Base-by-base conservation (phyloP, 108 stramenopile genomes). In the Conticribra guillardii region DNA sequence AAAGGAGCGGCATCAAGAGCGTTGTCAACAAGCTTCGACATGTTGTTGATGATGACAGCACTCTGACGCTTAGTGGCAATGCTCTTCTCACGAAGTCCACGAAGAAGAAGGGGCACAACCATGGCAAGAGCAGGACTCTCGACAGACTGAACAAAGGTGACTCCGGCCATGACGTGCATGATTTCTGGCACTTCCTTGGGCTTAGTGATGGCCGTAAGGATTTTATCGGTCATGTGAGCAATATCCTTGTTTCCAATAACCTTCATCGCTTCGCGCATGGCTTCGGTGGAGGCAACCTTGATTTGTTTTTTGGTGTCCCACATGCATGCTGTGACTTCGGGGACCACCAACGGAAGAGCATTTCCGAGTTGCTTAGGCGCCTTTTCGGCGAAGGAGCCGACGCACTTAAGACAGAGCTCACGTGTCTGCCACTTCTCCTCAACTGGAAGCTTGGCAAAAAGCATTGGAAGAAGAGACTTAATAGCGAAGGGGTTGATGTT, bases 271-370 rank as follows among this genome's bases (percentile, higher is more conserved):
- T 77, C 76, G 26, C 88, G 79, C 98, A 99, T 98, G 70, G 97
- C 93, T 1, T 64, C 80, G 33, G 89, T 96, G 57, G 97, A 93
- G 18, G 98, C 97, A 37, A 73, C 83, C 89, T 95, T 95, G 69
- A 97, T 91, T 83, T 96, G 94, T 85, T 96, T 97, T 94, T 98
- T 98, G 60, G 97, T 96, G 83, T 98, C 97, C 94, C 96, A 96
- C 95, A 98, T 96, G 69, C 90, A 95, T 4, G 93, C 92, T 15
- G 97, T 96, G 33, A 98, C 89, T 64, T 96, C 95, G 31, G 97
- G 97, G 26, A 98, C 94, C 22, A 98, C 64, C 78, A 92, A 87
- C 11, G 94, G 95, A 64, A 98, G 91, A 45, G 89, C 85, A 64
- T 88, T 83, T 55, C 88, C 91, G 4, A 96, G 79, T 64, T 95